A percentile compares a stretch with the other conserved stretches of the same genome.
Evolutionary conservation across 257 asterid genomes (phyloP).

Genomic region (Ballota nigra): DNA sequence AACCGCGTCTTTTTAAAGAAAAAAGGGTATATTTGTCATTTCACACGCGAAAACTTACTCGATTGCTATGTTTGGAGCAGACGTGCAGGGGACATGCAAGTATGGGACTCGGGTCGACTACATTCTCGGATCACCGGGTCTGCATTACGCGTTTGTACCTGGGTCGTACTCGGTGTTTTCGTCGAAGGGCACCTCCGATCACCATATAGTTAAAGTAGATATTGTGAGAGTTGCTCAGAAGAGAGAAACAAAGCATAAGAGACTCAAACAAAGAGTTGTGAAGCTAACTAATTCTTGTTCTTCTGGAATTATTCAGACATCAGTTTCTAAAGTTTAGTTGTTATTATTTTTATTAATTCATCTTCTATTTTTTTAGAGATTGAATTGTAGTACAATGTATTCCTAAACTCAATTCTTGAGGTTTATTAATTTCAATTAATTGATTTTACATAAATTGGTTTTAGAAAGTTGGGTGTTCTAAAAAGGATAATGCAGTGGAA

Average conservation of each 20-base stretch:
- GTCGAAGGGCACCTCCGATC: constrained; percentile 93
- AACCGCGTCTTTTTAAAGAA: too few species aligned
- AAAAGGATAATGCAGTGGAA: too few species aligned
- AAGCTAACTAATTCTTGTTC: constrained; percentile 44
- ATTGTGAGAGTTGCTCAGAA: constrained; percentile 41
- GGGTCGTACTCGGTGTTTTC: constrained; percentile 87
- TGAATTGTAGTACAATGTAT: too few species aligned
- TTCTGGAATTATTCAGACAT: constrained; percentile 22
- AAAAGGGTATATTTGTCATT: not conserved
- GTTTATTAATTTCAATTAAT: too few species aligned
- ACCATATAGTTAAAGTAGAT: constrained; percentile 86
- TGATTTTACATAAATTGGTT: too few species aligned
- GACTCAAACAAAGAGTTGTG: constrained; percentile 34
- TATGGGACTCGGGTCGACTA: constrained; percentile 92
- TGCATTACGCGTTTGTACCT: constrained; percentile 63
- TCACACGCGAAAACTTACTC: not conserved
- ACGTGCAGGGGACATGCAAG: constrained; percentile 93
- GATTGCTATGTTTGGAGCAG: constrained; percentile 26
- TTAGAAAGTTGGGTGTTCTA: too few species aligned
- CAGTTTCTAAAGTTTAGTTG: not conserved
- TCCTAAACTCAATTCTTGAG: too few species aligned
- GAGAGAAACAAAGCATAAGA: constrained; percentile 29
- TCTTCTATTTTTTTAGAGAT: not conserved
- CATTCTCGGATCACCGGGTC: constrained; percentile 52
- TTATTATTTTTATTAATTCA: not conserved